Conservation (phyloP, 2,329 filamentous ascomycete species). For the Hypoxylon sp. region DNA sequence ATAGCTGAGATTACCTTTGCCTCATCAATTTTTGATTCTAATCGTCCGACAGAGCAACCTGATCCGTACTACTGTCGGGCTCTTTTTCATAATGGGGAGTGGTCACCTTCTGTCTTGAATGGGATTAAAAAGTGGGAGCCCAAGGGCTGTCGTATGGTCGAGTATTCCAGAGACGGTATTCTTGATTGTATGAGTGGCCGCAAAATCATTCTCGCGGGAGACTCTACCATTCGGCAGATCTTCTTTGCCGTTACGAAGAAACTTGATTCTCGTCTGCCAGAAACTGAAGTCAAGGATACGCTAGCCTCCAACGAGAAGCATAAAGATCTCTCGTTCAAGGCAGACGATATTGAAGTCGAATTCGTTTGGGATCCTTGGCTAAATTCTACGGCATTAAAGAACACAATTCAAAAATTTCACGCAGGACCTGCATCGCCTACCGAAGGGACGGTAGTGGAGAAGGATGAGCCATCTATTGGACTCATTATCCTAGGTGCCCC, state of each 20-base stretch:
- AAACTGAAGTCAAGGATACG: conserved; percentile 55
- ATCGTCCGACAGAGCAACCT: conserved; percentile 40
- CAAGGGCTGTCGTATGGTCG: conserved; percentile 70
- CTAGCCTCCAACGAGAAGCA: conserved; percentile 59
- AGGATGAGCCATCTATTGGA: conserved; percentile 56
- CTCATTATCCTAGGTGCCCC: conserved; percentile 68
- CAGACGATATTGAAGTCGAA: conserved; percentile 63
- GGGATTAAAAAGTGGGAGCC: conserved; percentile 68
- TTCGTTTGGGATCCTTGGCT: conserved; percentile 76
- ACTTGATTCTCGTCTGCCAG: conserved; percentile 60
- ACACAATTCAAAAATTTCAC: conserved; percentile 59
- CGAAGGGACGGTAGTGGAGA: conserved; percentile 40
- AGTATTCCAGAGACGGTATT: conserved; percentile 68
- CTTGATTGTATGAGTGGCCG: conserved; percentile 66
- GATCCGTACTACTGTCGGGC: conserved; percentile 50
- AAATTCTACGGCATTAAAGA: conserved; percentile 63
- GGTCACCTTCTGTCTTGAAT: conserved; percentile 41
- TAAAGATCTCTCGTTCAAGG: conserved; percentile 61
- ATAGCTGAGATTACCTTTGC: neutral
- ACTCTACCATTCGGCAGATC: conserved; percentile 71
- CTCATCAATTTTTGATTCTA: conserved; percentile 29
- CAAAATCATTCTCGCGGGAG: conserved; percentile 72
- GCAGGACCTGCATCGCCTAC: conserved; percentile 39
- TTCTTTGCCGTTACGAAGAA: conserved; percentile 71
- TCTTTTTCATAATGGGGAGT: conserved; percentile 50